Conservation (phyloP, 441 rosid species). For the Raphanus hybrid region DNA sequence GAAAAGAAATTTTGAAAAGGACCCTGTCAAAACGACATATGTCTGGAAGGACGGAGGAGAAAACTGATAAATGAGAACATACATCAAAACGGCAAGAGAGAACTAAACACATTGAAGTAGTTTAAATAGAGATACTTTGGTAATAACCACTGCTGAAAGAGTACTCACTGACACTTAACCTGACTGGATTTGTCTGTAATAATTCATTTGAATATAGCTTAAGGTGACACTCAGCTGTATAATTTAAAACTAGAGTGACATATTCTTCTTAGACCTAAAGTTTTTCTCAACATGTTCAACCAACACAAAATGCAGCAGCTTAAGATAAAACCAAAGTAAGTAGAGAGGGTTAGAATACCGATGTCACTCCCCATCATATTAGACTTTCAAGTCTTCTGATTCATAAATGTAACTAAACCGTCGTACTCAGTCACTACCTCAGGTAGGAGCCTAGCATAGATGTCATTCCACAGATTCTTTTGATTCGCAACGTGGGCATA, state of each 20-base stretch:
- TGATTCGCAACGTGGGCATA: too few relatives aligned
- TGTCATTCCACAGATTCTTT: too few relatives aligned
- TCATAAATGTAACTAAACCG: too few relatives aligned
- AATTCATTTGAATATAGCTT: slow-evolving; percentile 7
- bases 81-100: slow-evolving; percentile 13
- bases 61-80: slow-evolving; percentile 31
- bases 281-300: too few relatives aligned
- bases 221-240: too few relatives aligned
- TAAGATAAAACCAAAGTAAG: too few relatives aligned
- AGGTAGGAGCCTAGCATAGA: too few relatives aligned
- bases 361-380: too few relatives aligned
- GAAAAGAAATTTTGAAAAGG: slow-evolving; percentile 54
- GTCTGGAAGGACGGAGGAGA: slow-evolving; percentile 28
- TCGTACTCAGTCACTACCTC: too few relatives aligned
- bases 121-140: slow-evolving; percentile 1
- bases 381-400: too few relatives aligned
- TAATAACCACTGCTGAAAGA: slow-evolving; percentile 12
- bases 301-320: too few relatives aligned
- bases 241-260: background rate
- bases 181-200: background rate
- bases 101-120: background rate
- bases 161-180: slow-evolving; percentile 7
- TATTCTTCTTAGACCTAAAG: slow-evolving; percentile 5
- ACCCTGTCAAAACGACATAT: slow-evolving; percentile 74
- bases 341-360: too few relatives aligned